Evolutionary conservation across 345 rosid species (phyloP), one percentile per base, ranked within the genome.

Genomic region (Lepidium africanum): DNA sequence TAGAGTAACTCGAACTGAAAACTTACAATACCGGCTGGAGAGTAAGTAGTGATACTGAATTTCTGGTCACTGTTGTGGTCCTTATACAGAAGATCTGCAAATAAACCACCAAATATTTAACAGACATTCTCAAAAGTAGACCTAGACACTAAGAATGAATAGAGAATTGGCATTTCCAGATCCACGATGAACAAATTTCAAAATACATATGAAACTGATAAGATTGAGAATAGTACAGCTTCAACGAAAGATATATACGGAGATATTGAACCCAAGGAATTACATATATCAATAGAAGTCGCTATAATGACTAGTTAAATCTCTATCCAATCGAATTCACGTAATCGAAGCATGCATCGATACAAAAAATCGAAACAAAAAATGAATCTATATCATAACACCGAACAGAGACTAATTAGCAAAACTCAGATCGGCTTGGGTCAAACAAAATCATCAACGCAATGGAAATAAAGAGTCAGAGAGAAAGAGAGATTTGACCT

Each of bases 41-140:
- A 86, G 76, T 60, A 80, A 45, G 97, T 94, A 32, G 95, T 86
- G 77, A 91, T 49, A 59, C 87, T 86, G 79, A 94, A 85, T 78
- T 94, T 94, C 72, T 94, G 99, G 85, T 94, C 96, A 59, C 77
- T 75, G 79, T 87, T 92, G 67, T 91, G 86, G 69, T 94, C 97
- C 84, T 79, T 91, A 80, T 89, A 87, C 14, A 94, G 78, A 77
- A 94, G 95, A 86, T 94, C 97, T 94, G 65, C 50, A 65, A 58
- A 36, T 21, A 5, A 54, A 43, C 7, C 27, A 67, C 15, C 49
- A 64, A 30, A 27, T 30, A 77, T n/a, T 59, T 10, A 69, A 45
- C 12, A 50, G 6, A 36, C 30, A 32, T 9, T 15, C 27, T 54
- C n/a, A 38, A 2, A 21, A 41, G n/a, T 9, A 46, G 11, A 16